phyloP scores from a whole-genome alignment of 2,329 filamentous ascomycete genomes.

The Graphilbum ipis-grandicollis region DNA sequence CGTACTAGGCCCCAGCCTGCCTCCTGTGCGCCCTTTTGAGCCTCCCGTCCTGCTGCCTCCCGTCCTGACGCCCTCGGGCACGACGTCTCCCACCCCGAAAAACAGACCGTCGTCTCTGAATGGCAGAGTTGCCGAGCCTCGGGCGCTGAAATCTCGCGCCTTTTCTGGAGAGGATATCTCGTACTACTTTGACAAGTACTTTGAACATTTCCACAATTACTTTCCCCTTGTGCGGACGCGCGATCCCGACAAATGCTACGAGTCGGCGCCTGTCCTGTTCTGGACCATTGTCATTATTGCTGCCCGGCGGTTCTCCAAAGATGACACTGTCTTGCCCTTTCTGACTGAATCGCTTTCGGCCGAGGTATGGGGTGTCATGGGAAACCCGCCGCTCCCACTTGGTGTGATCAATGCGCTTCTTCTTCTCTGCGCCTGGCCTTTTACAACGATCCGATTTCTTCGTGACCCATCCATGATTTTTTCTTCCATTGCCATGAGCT shows the following conservation, averaged over 20 bases:
- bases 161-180: conserved; percentile 36
- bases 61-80: conserved; percentile 8
- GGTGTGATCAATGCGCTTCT: conserved; percentile 34
- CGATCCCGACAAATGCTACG: conserved; percentile 33
- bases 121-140: conserved; percentile 15
- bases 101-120: conserved; percentile 1
- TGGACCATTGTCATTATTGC: conserved; percentile 36
- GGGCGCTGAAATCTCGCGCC: conserved; percentile 27
- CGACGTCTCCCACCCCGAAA: conserved; percentile 9
- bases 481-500: conserved; percentile 27
- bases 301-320: conserved; percentile 29
- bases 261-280: conserved; percentile 29
- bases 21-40: conserved; percentile 9
- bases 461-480: conserved; percentile 32
- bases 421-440: conserved; percentile 32
- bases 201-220: conserved; percentile 33
- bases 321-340: conserved; percentile 22
- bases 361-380: conserved; percentile 26
- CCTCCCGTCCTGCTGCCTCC: conserved; percentile 8
- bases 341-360: conserved; percentile 27
- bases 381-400: conserved; percentile 24
- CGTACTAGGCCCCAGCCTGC: conserved; percentile 5
- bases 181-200: conserved; percentile 37
- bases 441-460: conserved; percentile 31
- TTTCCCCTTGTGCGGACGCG: conserved; percentile 31